These are phyloP conservation scores for Aspergillus wentii DNA, from an alignment of 495 filamentous ascomycete genomes.

Conservation along the genomic window DNA sequence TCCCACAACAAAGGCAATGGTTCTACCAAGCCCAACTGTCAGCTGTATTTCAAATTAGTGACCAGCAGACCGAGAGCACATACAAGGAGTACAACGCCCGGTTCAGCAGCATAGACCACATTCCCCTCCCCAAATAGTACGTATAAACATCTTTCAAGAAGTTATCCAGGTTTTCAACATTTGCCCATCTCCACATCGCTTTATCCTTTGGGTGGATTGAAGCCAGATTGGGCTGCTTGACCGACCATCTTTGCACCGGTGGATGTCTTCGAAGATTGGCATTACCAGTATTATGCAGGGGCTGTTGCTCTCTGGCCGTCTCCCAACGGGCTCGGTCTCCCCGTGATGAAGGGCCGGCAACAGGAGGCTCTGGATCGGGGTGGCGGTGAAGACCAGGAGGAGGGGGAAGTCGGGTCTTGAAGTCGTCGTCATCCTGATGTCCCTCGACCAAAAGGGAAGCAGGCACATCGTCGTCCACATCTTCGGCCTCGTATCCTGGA, in stretches of 20 bases:
- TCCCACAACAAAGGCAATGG: constrained; percentile 72
- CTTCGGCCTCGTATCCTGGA: constrained; percentile 51
- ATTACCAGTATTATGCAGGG: constrained; percentile 36
- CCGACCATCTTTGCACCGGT: constrained; percentile 27
- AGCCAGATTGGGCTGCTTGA: constrained; percentile 37
- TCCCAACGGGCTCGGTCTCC: constrained; percentile 62
- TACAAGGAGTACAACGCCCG: constrained; percentile 70
- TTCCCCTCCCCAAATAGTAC: constrained; percentile 80
- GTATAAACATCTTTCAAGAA: constrained; percentile 88
- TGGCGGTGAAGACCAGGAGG: constrained; percentile 28
- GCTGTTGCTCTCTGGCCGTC: constrained; percentile 56
- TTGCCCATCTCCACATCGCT: constrained; percentile 95
- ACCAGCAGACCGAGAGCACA: constrained; percentile 21
- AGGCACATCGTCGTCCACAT: constrained; percentile 88
- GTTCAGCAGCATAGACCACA: constrained; percentile 82
- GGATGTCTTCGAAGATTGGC: constrained; percentile 9
- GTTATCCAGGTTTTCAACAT: constrained; percentile 84
- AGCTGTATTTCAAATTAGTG: constrained; percentile 5
- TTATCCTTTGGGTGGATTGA: constrained; percentile 67
- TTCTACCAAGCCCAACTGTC: constrained; percentile 31
- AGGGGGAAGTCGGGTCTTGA: constrained; percentile 30
- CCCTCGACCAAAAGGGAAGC: constrained; percentile 80
- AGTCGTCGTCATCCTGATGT: constrained; percentile 30
- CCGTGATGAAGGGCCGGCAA: constrained; percentile 46
- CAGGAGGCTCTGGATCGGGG: constrained; percentile 19